Conservation (phyloP, 768 basidiomycete species). For the Naganishia antarctica region DNA sequence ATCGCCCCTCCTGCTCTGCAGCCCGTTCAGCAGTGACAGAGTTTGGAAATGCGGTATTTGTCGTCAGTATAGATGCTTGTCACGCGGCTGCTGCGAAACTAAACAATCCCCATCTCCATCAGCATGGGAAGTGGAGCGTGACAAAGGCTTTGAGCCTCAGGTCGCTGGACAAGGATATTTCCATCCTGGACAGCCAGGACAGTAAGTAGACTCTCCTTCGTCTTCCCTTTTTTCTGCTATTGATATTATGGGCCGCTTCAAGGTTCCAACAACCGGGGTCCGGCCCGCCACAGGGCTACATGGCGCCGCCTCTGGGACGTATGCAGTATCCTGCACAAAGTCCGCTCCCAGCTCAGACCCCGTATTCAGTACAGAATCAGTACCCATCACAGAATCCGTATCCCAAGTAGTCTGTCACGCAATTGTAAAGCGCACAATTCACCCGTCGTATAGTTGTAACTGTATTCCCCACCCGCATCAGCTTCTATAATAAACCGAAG, state of each 20-base stretch:
- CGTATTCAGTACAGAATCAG: background rate
- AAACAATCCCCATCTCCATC: background rate
- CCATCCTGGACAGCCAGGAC: conserved; percentile 12
- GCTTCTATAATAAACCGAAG: too few relatives aligned
- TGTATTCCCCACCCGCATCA: too few relatives aligned
- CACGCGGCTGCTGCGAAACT: background rate
- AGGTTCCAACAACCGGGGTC: conserved; percentile 15
- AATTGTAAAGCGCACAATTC: too few relatives aligned
- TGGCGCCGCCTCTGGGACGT: conserved; percentile 4
- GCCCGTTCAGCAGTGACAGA: conserved; percentile 17
- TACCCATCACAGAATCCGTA: background rate
- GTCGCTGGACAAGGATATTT: conserved; percentile 4
- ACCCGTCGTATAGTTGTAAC: too few relatives aligned
- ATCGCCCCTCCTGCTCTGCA: background rate
- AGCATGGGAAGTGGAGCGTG: conserved; percentile 18
- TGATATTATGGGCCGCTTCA: too few relatives aligned
- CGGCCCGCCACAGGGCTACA: conserved; percentile 15
- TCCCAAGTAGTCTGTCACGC: background rate
- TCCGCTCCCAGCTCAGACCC: background rate
- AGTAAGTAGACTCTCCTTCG: background rate
- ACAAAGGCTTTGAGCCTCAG: conserved; percentile 16
- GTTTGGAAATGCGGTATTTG: conserved; percentile 18
- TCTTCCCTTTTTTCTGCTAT: too few relatives aligned
- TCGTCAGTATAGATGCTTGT: background rate
- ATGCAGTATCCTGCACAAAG: conserved; percentile 7